Percentiles rank a stretch among this genome's conserved stretches.
phyloP scores from a whole-genome alignment of 2,329 filamentous ascomycete genomes.

The Escovopsis sp. region DNA sequence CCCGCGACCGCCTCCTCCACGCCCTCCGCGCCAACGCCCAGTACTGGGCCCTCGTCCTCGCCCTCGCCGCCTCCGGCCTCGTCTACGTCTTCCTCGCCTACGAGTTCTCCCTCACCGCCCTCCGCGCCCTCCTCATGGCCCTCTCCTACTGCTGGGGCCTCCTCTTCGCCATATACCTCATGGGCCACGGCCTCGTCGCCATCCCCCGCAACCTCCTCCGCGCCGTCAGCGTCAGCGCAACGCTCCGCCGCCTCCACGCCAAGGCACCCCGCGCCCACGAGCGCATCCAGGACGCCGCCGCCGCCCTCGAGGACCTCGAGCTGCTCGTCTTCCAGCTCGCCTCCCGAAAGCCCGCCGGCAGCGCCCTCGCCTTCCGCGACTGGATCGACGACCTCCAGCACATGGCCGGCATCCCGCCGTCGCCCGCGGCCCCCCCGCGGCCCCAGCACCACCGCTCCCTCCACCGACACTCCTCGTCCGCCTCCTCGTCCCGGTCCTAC shows the following conservation, averaged over 20 bases:
- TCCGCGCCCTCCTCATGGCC: slow-evolving; percentile 83
- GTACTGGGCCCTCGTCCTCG: slow-evolving; percentile 71
- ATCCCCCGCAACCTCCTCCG: slow-evolving; percentile 71
- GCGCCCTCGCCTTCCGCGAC: slow-evolving; percentile 60
- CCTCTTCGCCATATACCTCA: slow-evolving; percentile 83
- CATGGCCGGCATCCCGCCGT: slow-evolving; percentile 53
- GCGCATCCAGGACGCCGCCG: slow-evolving; percentile 69
- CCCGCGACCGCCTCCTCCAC: slow-evolving; percentile 65
- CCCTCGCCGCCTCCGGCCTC: slow-evolving; percentile 52
- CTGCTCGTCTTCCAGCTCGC: slow-evolving; percentile 64
- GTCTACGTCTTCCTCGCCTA: slow-evolving; percentile 73
- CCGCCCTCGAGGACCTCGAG: slow-evolving; percentile 68
- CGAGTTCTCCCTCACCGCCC: slow-evolving; percentile 52
- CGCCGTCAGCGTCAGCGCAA: slow-evolving; percentile 60
- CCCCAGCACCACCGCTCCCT: no score
- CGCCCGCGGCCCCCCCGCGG: slow-evolving; percentile 28
- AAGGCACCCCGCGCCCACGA: slow-evolving; percentile 75
- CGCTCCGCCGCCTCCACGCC: slow-evolving; percentile 59
- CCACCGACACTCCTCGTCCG: no score
- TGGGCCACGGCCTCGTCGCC: slow-evolving; percentile 91
- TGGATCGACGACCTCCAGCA: slow-evolving; percentile 95
- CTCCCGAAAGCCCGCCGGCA: slow-evolving; percentile 59
- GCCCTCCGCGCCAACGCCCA: slow-evolving; percentile 76
- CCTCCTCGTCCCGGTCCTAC: no score
- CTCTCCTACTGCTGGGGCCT: slow-evolving; percentile 90